Evolutionary conservation across 768 basidiomycete genomes (phyloP), one percentile per base, ranked within the genome.

Genomic region (Tulasnella sp.): DNA sequence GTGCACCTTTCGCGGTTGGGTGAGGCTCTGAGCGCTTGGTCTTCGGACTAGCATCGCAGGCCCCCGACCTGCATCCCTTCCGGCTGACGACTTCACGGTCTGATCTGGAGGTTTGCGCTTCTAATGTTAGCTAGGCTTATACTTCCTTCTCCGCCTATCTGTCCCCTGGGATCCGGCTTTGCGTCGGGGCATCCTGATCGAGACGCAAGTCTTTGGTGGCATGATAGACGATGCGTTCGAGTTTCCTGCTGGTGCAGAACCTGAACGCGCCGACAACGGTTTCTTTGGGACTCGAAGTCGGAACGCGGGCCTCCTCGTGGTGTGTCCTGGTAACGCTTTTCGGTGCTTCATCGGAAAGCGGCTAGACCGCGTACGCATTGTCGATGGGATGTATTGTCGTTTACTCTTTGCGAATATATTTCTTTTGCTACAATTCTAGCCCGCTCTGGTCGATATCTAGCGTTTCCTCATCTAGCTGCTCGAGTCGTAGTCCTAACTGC

Each of bases 281-380:
- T 54, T 54, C 9, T 54, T 34, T 69, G 64, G 34, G 64, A 69
- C 64, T 69, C 34, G 64, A 69, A 31, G 31, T 20, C 64, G 64
- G 64, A 69, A 69, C 64, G 64, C 64, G 28, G 64, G 64, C 34
- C 64, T 69, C 64, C 34, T 69, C 31, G 64, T 69, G 34, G 64
- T 37, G 64, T 0, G 64, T 69, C 31, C 64, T 37, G 64, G 34
- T 31, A 31, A 69, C 31, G 34, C 64, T 31, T 69, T 69, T 28
- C 64, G 11, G 14, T 18, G 2, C 7, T 69, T 37, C 8, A 9
- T 22, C 24, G n/a, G 22, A 54, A 24, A n/a, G 54, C 11, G 64
- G 64, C 64, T 69, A 69, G 64, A 69, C 64, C 64, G 31, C 64
- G 64, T 69, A 69, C 64, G 64, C 64, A 12, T 37, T 37, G 12